Evolutionary conservation across 1,284 basidiomycete species (phyloP).

Genomic region (Quambalaria eucalypti): DNA sequence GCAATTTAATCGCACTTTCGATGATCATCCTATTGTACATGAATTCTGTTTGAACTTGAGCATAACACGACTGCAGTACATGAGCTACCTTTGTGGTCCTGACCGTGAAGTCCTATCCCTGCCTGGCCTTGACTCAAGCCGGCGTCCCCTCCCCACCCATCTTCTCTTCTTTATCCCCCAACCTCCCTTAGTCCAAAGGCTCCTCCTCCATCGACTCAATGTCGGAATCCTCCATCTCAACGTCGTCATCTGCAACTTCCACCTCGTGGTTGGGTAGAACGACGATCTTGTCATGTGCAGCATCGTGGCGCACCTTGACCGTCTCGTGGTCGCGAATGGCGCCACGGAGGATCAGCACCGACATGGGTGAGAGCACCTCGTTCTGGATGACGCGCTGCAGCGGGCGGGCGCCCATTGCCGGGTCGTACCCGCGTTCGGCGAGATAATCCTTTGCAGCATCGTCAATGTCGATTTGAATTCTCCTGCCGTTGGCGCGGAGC

Average conservation of each 20-base stretch:
- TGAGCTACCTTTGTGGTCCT: too few species aligned
- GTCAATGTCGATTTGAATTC: conserved; percentile 70
- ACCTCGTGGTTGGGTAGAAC: conserved; percentile 72
- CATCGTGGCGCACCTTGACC: conserved; percentile 70
- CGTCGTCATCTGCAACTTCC: conserved; percentile 31
- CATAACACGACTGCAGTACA: too few species aligned
- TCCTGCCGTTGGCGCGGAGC: conserved; percentile 61
- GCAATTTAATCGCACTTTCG: too few species aligned
- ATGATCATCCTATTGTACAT: too few species aligned
- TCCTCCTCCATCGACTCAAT: conserved; percentile 36
- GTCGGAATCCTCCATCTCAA: conserved; percentile 37
- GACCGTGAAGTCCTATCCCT: too few species aligned
- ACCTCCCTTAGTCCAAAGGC: conserved; percentile 21
- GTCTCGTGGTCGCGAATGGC: conserved; percentile 67
- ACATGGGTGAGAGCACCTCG: conserved; percentile 85
- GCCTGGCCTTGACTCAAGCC: too few species aligned
- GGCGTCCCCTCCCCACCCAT: neutral
- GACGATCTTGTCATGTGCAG: conserved; percentile 67
- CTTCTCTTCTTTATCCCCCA: neutral
- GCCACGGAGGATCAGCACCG: conserved; percentile 74
- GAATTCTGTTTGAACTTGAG: too few species aligned
- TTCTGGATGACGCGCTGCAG: conserved; percentile 84
- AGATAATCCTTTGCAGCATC: conserved; percentile 71
- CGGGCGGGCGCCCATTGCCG: conserved; percentile 61
- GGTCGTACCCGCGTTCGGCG: conserved; percentile 51